phyloP scores from a whole-genome alignment of 139 green algal species.

The Haematococcus lacustris region DNA sequence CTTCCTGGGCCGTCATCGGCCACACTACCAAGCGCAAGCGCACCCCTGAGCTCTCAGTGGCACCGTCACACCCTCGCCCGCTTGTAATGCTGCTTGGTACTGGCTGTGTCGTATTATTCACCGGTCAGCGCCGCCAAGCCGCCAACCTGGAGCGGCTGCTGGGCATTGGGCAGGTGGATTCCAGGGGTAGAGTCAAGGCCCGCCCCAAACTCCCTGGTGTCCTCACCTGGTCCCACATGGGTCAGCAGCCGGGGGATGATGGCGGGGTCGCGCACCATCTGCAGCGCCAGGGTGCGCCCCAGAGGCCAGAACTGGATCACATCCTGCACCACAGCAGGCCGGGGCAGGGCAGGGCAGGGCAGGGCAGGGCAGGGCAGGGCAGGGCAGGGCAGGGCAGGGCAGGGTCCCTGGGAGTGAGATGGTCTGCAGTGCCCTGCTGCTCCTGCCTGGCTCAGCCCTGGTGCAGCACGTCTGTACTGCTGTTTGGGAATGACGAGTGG shows the following conservation, averaged over 20 bases:
- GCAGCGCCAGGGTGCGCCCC: slow-evolving; percentile 12
- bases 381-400: neutral
- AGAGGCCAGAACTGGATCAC: slow-evolving; percentile 73
- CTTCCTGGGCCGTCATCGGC: neutral
- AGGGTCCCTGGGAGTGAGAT: neutral
- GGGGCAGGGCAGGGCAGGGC: neutral
- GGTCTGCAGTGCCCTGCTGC: neutral
- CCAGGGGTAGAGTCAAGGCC: neutral
- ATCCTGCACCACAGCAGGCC: slow-evolving; percentile 46
- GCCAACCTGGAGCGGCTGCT: too few species aligned
- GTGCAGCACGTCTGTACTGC: neutral
- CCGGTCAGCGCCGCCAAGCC: neutral
- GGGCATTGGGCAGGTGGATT: neutral
- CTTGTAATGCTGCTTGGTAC: neutral
- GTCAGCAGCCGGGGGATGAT: slow-evolving; percentile 51
- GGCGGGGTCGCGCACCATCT: slow-evolving; percentile 42
- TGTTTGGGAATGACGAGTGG: too few species aligned
- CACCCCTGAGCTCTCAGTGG: neutral
- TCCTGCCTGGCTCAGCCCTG: neutral
- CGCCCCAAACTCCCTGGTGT: neutral
- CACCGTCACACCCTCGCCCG: neutral
- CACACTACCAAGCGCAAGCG: neutral
- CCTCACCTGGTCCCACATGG: slow-evolving; percentile 34
- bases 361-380: neutral
- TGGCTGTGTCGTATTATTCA: neutral